Evolutionary conservation across 371 early-diverging fungal species (phyloP).

Genomic region (Capniomyces stellatus): DNA sequence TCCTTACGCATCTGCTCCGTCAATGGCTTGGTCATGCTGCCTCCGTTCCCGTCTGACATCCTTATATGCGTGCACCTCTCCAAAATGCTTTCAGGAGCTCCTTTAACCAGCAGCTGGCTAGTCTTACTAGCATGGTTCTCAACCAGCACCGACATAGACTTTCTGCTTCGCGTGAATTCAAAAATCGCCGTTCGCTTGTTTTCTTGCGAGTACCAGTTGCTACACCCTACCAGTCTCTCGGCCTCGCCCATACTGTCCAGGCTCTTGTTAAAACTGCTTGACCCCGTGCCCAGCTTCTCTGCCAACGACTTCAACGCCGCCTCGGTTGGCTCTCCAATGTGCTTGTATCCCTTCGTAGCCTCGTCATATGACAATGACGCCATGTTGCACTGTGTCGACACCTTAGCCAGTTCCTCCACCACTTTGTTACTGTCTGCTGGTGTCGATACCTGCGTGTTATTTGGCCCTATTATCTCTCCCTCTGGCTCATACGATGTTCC

Average conservation of each 20-base stretch:
- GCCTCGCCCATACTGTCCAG: constrained; percentile 27
- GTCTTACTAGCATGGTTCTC: constrained; percentile 14
- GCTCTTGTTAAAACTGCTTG: constrained; percentile 37
- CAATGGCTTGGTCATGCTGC: constrained; percentile 35
- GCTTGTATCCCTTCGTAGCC: constrained; percentile 32
- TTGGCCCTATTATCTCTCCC: constrained; percentile 36
- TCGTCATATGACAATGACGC: constrained; percentile 61
- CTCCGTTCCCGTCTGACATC: constrained; percentile 10
- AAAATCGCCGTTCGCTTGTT: constrained; percentile 45
- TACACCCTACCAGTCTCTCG: constrained; percentile 40
- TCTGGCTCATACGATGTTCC: constrained; percentile 75
- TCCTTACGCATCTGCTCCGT: constrained; percentile 40
- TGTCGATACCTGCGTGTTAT: constrained; percentile 26
- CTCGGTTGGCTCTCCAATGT: constrained; percentile 96
- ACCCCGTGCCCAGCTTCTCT: constrained; percentile 75
- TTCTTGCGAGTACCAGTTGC: constrained; percentile 33
- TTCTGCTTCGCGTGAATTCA: constrained; percentile 91
- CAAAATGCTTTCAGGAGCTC: constrained; percentile 85
- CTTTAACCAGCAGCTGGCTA: constrained; percentile 56
- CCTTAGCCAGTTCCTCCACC: constrained; percentile 51
- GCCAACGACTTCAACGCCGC: constrained; percentile 88
- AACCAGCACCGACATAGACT: constrained; percentile 82
- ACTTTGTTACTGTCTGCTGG: constrained; percentile 21
- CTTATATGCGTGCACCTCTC: constrained; percentile 64
- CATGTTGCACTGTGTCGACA: constrained; percentile 87